Evolutionary conservation across 495 filamentous ascomycete species (phyloP).

Genomic region (Neurospora africana): DNA sequence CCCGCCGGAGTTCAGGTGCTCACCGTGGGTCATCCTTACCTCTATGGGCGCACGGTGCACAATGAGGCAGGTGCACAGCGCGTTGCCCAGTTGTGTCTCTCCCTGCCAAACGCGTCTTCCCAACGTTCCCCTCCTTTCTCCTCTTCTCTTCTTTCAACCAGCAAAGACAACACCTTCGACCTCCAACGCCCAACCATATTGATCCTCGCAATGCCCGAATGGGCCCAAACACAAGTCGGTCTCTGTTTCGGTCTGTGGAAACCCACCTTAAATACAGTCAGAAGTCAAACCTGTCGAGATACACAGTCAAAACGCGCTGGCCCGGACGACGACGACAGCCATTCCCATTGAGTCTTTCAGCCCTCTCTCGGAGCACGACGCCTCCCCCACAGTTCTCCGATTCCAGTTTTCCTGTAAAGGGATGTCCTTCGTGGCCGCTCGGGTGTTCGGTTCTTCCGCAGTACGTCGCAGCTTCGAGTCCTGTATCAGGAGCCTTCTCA

Average conservation of each 20-base stretch:
- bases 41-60: not conserved
- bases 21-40: not conserved
- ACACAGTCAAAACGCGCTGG: conserved; percentile 8
- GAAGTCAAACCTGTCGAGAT: conserved; percentile 7
- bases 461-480: conserved; percentile 29
- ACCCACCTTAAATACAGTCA: not conserved
- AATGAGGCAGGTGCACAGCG: not conserved
- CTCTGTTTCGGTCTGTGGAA: not conserved
- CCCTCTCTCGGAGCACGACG: conserved; percentile 40
- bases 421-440: conserved; percentile 42
- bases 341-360: conserved; percentile 25
- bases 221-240: not conserved
- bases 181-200: conserved; percentile 4
- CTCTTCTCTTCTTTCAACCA: not conserved
- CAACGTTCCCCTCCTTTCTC: not conserved
- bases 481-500: conserved; percentile 26
- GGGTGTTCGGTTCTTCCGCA: conserved; percentile 15
- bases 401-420: conserved; percentile 49
- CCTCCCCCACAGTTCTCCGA: conserved; percentile 61
- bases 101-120: conserved; percentile 3
- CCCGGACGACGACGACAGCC: conserved; percentile 2
- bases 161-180: not conserved
- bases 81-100: not conserved
- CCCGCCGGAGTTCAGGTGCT: not conserved
- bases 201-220: conserved; percentile 13